Evolutionary conservation across 352 stramenopile species (phyloP), one percentile per base, ranked within the genome.

Genomic region (Phytophthora sojae): DNA sequence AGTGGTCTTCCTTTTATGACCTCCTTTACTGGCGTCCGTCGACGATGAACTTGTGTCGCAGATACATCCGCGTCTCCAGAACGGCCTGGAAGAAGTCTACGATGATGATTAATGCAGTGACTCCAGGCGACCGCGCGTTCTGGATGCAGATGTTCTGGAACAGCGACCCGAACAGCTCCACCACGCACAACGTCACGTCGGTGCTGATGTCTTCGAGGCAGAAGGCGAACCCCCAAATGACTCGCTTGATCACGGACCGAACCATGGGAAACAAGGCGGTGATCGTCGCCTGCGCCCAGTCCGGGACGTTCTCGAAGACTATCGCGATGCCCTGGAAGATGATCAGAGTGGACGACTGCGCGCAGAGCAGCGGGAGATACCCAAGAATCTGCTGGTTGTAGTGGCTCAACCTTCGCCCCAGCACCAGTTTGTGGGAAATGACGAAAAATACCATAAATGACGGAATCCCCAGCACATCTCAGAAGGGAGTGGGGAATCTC

Each of bases 121-220:
- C 35, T 23, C 19, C 50, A 12, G 63, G 57, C 0, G 64, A 66
- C 11, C 69, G 58, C 19, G 64, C 64, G 11, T 44, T 52, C 58
- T 76, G 72, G 7, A 83, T 59, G 44, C 71, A 80, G 9, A 69
- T 44, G 5, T 69, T 75, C 39, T 80, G 76, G 47, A 73, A 78
- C 12, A 83, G 42, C 12, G 64, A 62, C 25, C 53, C 67, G 17
- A 74, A 67, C 23, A 84, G 62, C 54, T 84, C 73, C 4, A 76
- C 61, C 17, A 80, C 63, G 64, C 73, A 81, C 14, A 84, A 61
- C 4, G 70, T 76, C 25, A 80, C 64, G 53, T 84, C 73, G 6
- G 71, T 81, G 32, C 53, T 75, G 14, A 80, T 62, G 59, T 81
- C 77, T 35, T 80, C 61, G 15, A 84, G 70, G 25, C 61, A 55